Conservation (phyloP, 371 early-diverging fungal species). For the Lichtheimia ornata region DNA sequence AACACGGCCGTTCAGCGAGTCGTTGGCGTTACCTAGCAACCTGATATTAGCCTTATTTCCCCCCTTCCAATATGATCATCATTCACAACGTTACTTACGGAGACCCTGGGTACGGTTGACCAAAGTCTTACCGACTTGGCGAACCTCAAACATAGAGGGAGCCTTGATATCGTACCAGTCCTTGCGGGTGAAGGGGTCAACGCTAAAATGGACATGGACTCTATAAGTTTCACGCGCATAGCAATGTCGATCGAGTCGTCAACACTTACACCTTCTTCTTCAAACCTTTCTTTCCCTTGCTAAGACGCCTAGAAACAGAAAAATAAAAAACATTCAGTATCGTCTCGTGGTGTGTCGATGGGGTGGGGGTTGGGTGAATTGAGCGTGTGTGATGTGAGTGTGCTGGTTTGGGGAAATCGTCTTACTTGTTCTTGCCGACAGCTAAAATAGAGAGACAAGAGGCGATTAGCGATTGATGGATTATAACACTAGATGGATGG, state of each 20-base stretch:
- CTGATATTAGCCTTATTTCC: not conserved
- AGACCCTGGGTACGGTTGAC: slow-evolving; percentile 99
- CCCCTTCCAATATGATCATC: not conserved
- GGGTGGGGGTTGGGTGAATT: not conserved
- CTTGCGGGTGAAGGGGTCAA: slow-evolving; percentile 98
- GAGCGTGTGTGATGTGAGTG: slow-evolving; percentile 1
- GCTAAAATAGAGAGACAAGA: slow-evolving; percentile 43
- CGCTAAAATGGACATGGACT: slow-evolving; percentile 43
- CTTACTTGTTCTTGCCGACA: slow-evolving; percentile 96
- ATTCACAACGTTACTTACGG: slow-evolving; percentile 58
- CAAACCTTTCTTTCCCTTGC: slow-evolving; percentile 95
- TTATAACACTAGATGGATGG: slow-evolving; percentile 30
- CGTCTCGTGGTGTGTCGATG: slow-evolving; percentile 4
- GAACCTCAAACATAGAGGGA: slow-evolving; percentile 93
- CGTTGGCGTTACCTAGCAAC: slow-evolving; percentile 88
- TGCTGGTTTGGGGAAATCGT: slow-evolving; percentile 8
- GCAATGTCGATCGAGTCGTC: slow-evolving; percentile 1
- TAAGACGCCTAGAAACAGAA: slow-evolving; percentile 61
- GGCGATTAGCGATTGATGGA: slow-evolving; percentile 11
- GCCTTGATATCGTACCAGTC: slow-evolving; percentile 99
- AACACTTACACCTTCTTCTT: slow-evolving; percentile 95
- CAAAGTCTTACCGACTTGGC: slow-evolving; percentile 97
- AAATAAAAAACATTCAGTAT: not conserved
- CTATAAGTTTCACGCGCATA: not conserved
- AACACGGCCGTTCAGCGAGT: slow-evolving; percentile 96